These are phyloP conservation scores for Datura wrightii DNA, from an alignment of 257 asterid genomes.

Conservation along the genomic window DNA sequence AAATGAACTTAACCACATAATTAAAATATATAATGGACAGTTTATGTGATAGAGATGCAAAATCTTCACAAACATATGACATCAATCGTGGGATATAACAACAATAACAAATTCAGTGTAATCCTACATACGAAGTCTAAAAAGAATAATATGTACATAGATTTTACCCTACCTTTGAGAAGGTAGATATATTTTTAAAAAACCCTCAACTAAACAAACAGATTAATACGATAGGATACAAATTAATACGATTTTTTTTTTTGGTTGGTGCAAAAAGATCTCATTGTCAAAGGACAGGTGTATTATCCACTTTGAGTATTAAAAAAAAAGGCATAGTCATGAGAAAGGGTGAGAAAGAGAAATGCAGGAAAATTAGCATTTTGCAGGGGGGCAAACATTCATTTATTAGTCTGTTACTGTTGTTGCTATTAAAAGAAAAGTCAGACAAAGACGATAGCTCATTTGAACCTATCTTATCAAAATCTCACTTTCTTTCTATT, in stretches of 20 bases:
- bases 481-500: conserved; percentile 31
- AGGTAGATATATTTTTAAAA: no score
- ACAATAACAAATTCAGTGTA: no score
- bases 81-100: background rate
- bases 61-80: background rate
- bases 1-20: background rate
- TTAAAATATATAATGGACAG: background rate
- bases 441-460: conserved; percentile 2
- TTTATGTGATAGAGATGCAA: background rate
- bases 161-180: no score
- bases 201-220: no score
- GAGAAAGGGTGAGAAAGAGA: background rate
- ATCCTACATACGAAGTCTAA: no score
- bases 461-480: conserved; percentile 15
- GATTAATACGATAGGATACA: background rate
- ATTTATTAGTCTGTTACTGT: conserved; percentile 24
- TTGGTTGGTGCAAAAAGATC: background rate
- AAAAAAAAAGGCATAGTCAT: conserved; percentile 19
- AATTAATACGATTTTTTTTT: background rate
- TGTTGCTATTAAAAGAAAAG: background rate
- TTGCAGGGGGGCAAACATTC: background rate
- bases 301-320: conserved; percentile 16
- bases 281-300: conserved; percentile 17
- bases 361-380: conserved; percentile 22
- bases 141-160: no score